Base-by-base conservation (phyloP, 2,329 filamentous ascomycete species). In the Aureobasidium sp. region DNA sequence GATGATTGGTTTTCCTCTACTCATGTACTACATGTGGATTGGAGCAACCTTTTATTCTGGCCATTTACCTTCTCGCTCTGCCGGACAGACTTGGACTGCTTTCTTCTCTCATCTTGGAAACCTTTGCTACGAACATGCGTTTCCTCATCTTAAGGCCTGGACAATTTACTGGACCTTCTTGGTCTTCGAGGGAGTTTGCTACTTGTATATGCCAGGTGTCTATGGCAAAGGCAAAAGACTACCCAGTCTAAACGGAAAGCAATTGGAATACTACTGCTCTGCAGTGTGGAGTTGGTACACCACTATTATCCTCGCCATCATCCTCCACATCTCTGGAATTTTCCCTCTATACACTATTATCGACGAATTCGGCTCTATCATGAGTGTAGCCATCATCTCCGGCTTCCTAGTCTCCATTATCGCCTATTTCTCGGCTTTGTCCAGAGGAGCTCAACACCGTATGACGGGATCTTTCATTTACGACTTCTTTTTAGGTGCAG, bases 1-100 rank as follows among this genome's bases (percentile, higher is more conserved):
- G 82, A 96, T 96, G 89, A 81, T 90, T 64, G 84, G 86, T 42
- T 97, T 96, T 74, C 91, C 92, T 16, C 64, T 86, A 39, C 82
- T 97, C 68, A 96, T 96, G 91, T 96, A 89, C 81, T 96, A 95
- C 78, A 95, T 96, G 91, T 96, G 91, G 90, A 86, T 94, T 74
- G 92, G 92, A 50, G 88, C 91, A 32, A 91, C 86, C 53, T 94
- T 91, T 76, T 96, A 96, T 75, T 78, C 89, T 71, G 91, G 91
- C 66, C 85, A 87, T 65, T 78, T 93, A 39, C 92, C 92, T n/a
- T 75, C 77, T 57, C 47, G 47, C 36, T 76, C 77, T 2, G 73
- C 83, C 47, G 88, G 83, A 45, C 82, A 96, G 79, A 85, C 79
- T 66, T 82, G 83, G 70, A 66, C 69, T 16, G 85, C 90, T 11